Conservation (phyloP, 768 basidiomycete species). For the Podaxis mareebaensis region DNA sequence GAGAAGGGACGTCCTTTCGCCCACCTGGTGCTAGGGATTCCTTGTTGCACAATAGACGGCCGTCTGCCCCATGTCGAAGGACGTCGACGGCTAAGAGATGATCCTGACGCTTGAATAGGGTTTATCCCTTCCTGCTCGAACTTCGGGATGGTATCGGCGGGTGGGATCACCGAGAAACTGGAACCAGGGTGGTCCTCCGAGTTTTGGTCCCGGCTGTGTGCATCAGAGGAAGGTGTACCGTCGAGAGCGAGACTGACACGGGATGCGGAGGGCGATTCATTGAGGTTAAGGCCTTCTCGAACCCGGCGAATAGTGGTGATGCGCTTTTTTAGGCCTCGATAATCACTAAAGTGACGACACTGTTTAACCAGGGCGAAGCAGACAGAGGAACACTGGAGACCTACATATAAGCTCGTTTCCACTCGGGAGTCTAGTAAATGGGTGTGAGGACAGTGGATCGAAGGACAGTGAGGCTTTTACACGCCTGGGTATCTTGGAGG, state of each 20-base stretch:
- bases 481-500: conserved; percentile 68
- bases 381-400: background rate
- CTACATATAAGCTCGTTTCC: conserved; percentile 69
- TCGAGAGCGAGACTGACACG: background rate
- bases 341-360: conserved; percentile 49
- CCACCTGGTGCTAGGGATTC: background rate
- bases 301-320: conserved; percentile 55
- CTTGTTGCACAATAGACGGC: conserved; percentile 7
- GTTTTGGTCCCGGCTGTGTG: background rate
- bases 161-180: conserved; percentile 1
- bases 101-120: background rate
- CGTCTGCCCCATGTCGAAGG: conserved; percentile 1
- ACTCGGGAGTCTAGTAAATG: conserved; percentile 64
- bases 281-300: conserved; percentile 28
- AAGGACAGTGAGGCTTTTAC: background rate
- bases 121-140: background rate
- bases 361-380: conserved; percentile 7
- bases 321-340: conserved; percentile 67
- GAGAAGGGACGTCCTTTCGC: conserved; percentile 10
- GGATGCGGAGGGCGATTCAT: conserved; percentile 21
- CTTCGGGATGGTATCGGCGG: background rate
- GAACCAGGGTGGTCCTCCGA: background rate
- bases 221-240: conserved; percentile 14
- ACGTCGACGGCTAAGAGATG: conserved; percentile 5
- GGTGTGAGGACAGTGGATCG: background rate